Evolutionary conservation across 2,329 filamentous ascomycete genomes (phyloP).

Genomic region (Penicillium decumbens): DNA sequence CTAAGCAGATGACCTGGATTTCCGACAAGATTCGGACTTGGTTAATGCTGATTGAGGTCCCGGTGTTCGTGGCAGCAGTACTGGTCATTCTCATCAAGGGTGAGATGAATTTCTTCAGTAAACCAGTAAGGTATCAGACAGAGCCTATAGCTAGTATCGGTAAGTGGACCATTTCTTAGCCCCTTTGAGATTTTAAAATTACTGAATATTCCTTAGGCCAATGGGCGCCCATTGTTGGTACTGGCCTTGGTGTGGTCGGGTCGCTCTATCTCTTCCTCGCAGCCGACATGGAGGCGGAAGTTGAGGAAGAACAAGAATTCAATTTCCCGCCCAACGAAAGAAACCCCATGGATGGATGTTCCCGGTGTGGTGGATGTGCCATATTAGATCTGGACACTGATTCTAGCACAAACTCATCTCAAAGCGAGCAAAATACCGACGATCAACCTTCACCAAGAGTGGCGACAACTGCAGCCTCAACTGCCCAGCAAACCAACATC

Average conservation of each 20-base stretch:
- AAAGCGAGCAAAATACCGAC: neutral
- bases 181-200: too few relatives aligned
- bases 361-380: neutral
- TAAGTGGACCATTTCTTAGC: constrained; percentile 30
- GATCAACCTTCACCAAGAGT: neutral
- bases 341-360: neutral
- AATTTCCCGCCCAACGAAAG: neutral
- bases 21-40: constrained; percentile 35
- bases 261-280: constrained; percentile 55
- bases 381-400: neutral
- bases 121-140: constrained; percentile 54
- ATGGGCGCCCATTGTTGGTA: constrained; percentile 47
- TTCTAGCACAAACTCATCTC: neutral
- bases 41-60: constrained; percentile 50
- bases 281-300: constrained; percentile 28
- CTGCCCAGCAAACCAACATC: constrained; percentile 4
- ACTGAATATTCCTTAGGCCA: constrained; percentile 22
- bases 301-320: constrained; percentile 14
- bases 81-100: constrained; percentile 50
- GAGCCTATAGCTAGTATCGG: constrained; percentile 60
- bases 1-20: constrained; percentile 46
- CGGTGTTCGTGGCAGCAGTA: constrained; percentile 56
- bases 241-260: constrained; percentile 54
- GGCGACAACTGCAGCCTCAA: neutral
- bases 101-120: constrained; percentile 61